phyloP scores from a whole-genome alignment of 495 filamentous ascomycete genomes.

The Trichoderma erinaceum region DNA sequence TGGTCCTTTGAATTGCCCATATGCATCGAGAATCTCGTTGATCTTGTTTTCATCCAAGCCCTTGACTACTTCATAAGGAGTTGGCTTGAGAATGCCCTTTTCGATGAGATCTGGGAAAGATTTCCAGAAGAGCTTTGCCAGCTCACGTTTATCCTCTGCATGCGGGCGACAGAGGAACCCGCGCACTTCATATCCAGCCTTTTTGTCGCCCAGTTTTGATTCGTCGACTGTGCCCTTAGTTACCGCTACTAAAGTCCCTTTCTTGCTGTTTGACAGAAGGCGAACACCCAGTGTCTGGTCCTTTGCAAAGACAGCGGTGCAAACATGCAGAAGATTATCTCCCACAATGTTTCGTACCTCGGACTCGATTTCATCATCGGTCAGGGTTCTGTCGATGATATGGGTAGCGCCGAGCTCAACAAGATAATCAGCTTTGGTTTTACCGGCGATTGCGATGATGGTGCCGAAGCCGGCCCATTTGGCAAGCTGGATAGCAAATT shows the following conservation, averaged over 20 bases:
- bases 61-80: background rate
- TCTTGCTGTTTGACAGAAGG: background rate
- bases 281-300: background rate
- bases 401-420: background rate
- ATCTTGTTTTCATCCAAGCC: background rate
- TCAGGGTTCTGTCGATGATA: background rate
- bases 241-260: background rate
- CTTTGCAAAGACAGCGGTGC: background rate
- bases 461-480: conserved; percentile 3
- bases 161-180: conserved; percentile 1
- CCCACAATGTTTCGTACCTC: background rate
- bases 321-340: background rate
- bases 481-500: conserved; percentile 5
- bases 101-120: background rate
- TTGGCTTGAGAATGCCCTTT: background rate
- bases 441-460: background rate
- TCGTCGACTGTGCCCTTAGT: background rate
- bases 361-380: background rate
- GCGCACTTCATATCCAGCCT: conserved; percentile 4
- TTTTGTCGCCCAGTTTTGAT: background rate
- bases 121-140: background rate
- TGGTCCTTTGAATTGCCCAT: background rate
- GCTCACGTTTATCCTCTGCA: background rate
- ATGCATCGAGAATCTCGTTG: background rate
- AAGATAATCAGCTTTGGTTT: background rate